Percentiles rank a stretch among this genome's conserved stretches.
phyloP scores from a whole-genome alignment of 345 rosid genomes.

The Triadica sebifera region DNA sequence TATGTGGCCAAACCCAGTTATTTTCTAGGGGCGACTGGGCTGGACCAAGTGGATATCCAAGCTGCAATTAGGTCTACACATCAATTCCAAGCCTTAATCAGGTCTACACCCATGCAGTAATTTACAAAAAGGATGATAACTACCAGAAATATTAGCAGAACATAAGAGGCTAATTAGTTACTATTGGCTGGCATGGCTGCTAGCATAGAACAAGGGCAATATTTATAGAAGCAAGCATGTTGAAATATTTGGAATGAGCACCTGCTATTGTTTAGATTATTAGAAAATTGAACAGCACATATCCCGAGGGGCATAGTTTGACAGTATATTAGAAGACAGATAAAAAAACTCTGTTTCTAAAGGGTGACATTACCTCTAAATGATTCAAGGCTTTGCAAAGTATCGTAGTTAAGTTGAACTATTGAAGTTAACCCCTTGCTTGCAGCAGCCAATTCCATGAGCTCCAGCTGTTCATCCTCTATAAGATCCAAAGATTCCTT shows the following conservation, averaged over 20 bases:
- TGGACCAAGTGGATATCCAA: too few species aligned
- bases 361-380: slow-evolving; percentile 62
- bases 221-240: not conserved
- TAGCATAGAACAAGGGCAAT: not conserved
- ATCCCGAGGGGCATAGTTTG: too few species aligned
- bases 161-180: not conserved
- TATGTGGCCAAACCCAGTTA: too few species aligned
- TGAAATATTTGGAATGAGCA: not conserved
- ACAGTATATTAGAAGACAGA: not conserved
- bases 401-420: slow-evolving; percentile 74
- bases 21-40: too few species aligned
- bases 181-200: not conserved
- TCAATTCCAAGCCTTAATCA: too few species aligned
- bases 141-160: not conserved
- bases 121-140: not conserved
- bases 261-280: too few species aligned
- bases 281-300: too few species aligned
- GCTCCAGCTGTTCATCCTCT: slow-evolving; percentile 98
- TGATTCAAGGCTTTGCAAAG: slow-evolving; percentile 74
- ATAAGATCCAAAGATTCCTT: slow-evolving; percentile 97
- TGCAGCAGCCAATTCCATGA: slow-evolving; percentile 94
- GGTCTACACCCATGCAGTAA: not conserved
- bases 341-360: not conserved
- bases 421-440: slow-evolving; percentile 75
- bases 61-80: too few species aligned